Base-by-base conservation (phyloP, 345 rosid genomes). In the Trapa incisa region DNA sequence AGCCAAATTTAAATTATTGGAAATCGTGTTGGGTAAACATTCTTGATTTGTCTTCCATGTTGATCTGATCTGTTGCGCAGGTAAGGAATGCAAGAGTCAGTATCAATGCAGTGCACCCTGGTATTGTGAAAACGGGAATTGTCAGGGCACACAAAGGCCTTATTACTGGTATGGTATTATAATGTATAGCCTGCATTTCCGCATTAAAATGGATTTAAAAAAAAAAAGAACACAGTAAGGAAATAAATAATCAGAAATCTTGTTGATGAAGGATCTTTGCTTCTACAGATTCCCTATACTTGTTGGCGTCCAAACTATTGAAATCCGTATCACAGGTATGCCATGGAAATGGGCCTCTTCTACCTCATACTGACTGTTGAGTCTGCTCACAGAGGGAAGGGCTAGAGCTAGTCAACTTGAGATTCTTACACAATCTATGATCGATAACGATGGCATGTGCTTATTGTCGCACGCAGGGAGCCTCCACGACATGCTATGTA, bases 101-200 rank as follows among this genome's bases (percentile, higher is more conserved):
- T n/a, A 85, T 88, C 62, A 93, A 90, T 73, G 92, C 92, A 41
- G 94, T 90, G 43, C 98, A 93, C 73, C 98, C 98, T 61, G 98
- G 98, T 38, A 85, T 93, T 6, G 87, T 93, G 12, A 93, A 93
- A 81, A 93, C 97, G 22, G 98, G 96, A 47, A 93, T 93, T 56
- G 81, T 93, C 43, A 82, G 94, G 78, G 98, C 88, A 39, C 96
- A 90, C 47, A 85, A 85, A 70, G 85, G 94, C 36, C 77, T 90
- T 58, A 73, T 93, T 65, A 93, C 97, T 77, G 97, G 98, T 83
- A 63, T 71, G 61, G 64, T 65, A 45, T 5, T 48, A 7, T 57
- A 58, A 16, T 22, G 29, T 33, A 10, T 35, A 37, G 32, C 17
- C 57, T 45, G 16, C 35, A 29, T 2, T 56, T 53, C 3, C 16